These are phyloP conservation scores for Pythium biforme DNA, from an alignment of 352 stramenopile genomes.

Conservation along the genomic window DNA sequence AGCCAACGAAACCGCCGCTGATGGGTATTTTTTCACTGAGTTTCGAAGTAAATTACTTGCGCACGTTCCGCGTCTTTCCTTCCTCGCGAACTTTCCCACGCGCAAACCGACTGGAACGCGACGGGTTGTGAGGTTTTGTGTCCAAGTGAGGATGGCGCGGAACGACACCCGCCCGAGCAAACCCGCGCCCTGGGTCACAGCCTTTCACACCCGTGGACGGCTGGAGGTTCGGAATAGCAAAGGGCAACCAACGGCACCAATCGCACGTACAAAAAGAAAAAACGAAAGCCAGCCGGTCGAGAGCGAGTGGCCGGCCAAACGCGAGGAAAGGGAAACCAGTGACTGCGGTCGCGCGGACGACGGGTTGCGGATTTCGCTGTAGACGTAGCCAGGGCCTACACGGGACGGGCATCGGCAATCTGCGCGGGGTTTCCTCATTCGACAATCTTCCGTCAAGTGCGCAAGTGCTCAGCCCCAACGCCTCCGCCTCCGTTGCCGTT, in stretches of 20 bases:
- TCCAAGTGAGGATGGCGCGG: conserved; percentile 28
- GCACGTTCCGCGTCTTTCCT: conserved; percentile 23
- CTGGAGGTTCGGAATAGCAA: conserved; percentile 24
- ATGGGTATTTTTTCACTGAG: conserved; percentile 7
- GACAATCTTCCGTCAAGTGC: conserved; percentile 17
- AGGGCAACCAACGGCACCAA: conserved; percentile 23
- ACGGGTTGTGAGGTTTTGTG: conserved; percentile 17
- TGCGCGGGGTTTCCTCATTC: conserved; percentile 15
- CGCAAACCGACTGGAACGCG: conserved; percentile 21
- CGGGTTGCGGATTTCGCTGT: conserved; percentile 4
- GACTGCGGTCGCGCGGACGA: conserved; percentile 9
- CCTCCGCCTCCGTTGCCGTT: not conserved
- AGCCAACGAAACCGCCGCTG: conserved; percentile 1
- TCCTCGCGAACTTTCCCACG: conserved; percentile 26
- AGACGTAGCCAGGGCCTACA: not conserved
- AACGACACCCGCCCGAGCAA: conserved; percentile 4
- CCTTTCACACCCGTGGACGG: conserved; percentile 16
- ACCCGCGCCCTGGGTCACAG: conserved; percentile 12
- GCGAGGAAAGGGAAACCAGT: conserved; percentile 18
- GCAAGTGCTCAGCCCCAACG: conserved; percentile 5
- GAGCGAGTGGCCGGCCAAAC: conserved; percentile 7
- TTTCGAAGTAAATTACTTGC: conserved; percentile 23
- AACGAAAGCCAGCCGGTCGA: conserved; percentile 24
- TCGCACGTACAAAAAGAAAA: conserved; percentile 15
- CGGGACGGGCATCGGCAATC: not conserved